phyloP scores from a whole-genome alignment of 2,329 filamentous ascomycete genomes.

The Diplodia seriata region DNA sequence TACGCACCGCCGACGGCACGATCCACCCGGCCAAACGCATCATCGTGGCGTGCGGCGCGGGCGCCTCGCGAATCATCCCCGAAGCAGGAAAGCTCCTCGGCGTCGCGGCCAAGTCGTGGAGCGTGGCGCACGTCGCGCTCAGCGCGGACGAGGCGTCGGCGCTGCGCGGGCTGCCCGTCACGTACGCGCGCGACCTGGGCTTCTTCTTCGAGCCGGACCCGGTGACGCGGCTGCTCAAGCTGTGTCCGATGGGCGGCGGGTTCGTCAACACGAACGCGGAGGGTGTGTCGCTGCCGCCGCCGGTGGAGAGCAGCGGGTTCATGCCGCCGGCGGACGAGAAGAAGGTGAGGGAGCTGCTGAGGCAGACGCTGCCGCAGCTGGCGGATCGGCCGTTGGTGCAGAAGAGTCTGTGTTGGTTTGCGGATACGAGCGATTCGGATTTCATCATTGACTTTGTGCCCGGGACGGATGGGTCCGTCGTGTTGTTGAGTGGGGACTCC shows the following conservation, averaged over 20 bases:
- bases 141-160: constrained; percentile 59
- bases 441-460: constrained; percentile 68
- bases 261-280: constrained; percentile 61
- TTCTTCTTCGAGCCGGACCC: constrained; percentile 72
- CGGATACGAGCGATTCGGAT: constrained; percentile 66
- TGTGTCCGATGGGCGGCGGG: constrained; percentile 66
- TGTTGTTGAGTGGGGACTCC: constrained; percentile 65
- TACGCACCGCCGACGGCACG: constrained; percentile 50
- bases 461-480: constrained; percentile 53
- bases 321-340: constrained; percentile 62
- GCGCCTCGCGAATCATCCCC: constrained; percentile 57
- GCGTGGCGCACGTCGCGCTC: constrained; percentile 65
- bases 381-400: constrained; percentile 63
- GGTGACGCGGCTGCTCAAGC: constrained; percentile 63
- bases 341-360: constrained; percentile 59
- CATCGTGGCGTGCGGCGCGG: constrained; percentile 62
- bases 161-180: constrained; percentile 66
- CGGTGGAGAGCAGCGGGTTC: no score
- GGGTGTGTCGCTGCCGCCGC: no score
- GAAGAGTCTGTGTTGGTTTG: constrained; percentile 68
- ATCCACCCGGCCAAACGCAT: constrained; percentile 51
- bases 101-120: constrained; percentile 64
- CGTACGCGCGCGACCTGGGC: constrained; percentile 66
- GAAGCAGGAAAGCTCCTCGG: constrained; percentile 53
- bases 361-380: constrained; percentile 60